Evolutionary conservation across 2,329 filamentous ascomycete species (phyloP), one percentile per base, ranked within the genome.

Genomic region (Bertia moriformis): DNA sequence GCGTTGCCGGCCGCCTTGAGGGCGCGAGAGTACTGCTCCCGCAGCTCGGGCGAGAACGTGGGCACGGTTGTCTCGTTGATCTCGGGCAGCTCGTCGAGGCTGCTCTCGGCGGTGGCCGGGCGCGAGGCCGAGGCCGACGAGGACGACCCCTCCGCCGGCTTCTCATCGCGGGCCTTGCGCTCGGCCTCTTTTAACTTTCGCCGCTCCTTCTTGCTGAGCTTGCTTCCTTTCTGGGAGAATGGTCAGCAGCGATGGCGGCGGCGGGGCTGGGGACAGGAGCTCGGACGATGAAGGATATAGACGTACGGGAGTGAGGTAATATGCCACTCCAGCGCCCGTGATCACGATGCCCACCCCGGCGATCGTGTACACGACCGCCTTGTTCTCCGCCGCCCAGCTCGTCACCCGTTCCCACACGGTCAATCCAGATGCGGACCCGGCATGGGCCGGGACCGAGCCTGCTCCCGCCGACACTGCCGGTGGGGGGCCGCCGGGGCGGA

Each of bases 1-100:
- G 91, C 93, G 71, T 98, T 98, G 43, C 91, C 91, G 19, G 84
- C 83, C 44, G 84, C 85, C 70, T 98, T 98, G 49, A 98, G 68
- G 66, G 93, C 93, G 42, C 78, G 78, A 22, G 91, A 87, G 59
- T 84, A 89, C 41, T 86, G 78, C 57, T 88, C 87, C 48, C 85
- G 79, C 58, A 93, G 77, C 61, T 89, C 58, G 37, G 63, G 57
- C 42, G 63, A 66, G 41, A 73, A 58, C n/a, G n/a, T n/a, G n/a
- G n/a, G n/a, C n/a, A 78, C 71, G 5, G 65, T 68, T 14, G 58
- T 52, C 55, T 78, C 74, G 51, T 68, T 62, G 45, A 76, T 63
- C 45, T 85, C 77, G 27, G 83, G 82, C 40, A 89, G 65, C 51
- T 84, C 80, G 40, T 83, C 74, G 45, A 70, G 70, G 48, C 58